Conservation (phyloP, 257 asterid species). For the Verbascum thapsus region DNA sequence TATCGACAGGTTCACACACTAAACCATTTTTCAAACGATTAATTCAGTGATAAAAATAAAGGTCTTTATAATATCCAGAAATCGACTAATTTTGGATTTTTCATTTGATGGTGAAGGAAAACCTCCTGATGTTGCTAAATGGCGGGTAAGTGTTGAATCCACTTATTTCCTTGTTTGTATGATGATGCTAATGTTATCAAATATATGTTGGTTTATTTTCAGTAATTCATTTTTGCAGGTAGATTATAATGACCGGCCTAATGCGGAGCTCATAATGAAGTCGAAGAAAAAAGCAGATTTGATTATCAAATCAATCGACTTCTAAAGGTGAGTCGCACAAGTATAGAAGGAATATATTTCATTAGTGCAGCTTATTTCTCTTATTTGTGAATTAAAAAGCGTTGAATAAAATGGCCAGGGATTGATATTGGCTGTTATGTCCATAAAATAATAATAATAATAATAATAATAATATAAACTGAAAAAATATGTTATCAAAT, state of each 20-base stretch:
- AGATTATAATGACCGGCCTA: slow-evolving; percentile 83
- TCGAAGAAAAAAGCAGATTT: slow-evolving; percentile 76
- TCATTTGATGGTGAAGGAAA: slow-evolving; percentile 54
- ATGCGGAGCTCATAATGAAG: slow-evolving; percentile 79
- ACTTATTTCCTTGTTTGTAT: slow-evolving; percentile 7
- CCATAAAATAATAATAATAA: no score
- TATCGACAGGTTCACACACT: slow-evolving; percentile 68
- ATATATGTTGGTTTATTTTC: slow-evolving; percentile 20
- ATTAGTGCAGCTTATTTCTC: slow-evolving; percentile 9
- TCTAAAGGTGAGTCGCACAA: slow-evolving; percentile 35
- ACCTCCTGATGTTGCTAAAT: slow-evolving; percentile 77
- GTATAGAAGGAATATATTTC: slow-evolving; percentile 14
- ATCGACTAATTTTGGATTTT: slow-evolving; percentile 28
- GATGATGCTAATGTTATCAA: slow-evolving; percentile 15
- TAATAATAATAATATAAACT: no score
- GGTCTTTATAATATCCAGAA: not conserved
- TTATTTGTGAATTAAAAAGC: slow-evolving; percentile 3
- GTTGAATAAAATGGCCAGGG: no score
- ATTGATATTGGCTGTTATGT: not conserved
- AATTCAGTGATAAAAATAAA: not conserved
- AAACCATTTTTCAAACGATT: slow-evolving; percentile 7
- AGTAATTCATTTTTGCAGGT: slow-evolving; percentile 50
- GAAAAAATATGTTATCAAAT: no score
- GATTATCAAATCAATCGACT: slow-evolving; percentile 74
- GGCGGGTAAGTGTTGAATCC: slow-evolving; percentile 63